A percentile compares a stretch with the other conserved stretches of the same genome.
Evolutionary conservation across 148 eudicot species (phyloP).

Genomic region (Bassia scoparia): DNA sequence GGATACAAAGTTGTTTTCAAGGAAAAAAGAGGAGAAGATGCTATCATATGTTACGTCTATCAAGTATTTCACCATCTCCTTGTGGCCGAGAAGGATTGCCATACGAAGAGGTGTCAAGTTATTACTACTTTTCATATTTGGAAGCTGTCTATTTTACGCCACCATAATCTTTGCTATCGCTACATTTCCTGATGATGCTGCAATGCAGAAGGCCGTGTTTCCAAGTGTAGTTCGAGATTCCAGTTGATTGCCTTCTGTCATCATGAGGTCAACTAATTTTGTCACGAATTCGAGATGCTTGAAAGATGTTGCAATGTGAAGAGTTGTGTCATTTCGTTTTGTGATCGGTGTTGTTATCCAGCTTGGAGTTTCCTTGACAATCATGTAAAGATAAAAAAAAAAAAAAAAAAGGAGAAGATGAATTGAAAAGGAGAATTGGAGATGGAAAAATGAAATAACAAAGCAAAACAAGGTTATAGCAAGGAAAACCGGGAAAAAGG

Average conservation of each 20-base stretch:
- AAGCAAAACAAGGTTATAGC: no score
- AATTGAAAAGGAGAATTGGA: no score
- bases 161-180: conserved; percentile 26
- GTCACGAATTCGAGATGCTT: conserved; percentile 16
- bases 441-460: no score
- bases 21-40: no score
- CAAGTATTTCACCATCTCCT: conserved; percentile 26
- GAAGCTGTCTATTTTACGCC: conserved; percentile 8
- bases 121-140: conserved; percentile 22
- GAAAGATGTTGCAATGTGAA: conserved; percentile 23
- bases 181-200: conserved; percentile 18
- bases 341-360: no score
- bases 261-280: conserved; percentile 12
- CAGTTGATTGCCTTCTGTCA: background rate
- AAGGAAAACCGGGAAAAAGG: no score
- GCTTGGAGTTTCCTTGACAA: no score
- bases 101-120: conserved; percentile 28
- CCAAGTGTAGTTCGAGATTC: conserved; percentile 11
- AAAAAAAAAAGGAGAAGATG: no score
- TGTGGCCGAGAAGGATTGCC: conserved; percentile 30
- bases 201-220: conserved; percentile 27
- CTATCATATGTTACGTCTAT: conserved; percentile 1
- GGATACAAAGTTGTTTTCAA: no score
- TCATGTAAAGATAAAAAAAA: no score
- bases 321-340: background rate